phyloP scores from a whole-genome alignment of 2,329 filamentous ascomycete genomes.

The Nannizziopsis barbatae region DNA sequence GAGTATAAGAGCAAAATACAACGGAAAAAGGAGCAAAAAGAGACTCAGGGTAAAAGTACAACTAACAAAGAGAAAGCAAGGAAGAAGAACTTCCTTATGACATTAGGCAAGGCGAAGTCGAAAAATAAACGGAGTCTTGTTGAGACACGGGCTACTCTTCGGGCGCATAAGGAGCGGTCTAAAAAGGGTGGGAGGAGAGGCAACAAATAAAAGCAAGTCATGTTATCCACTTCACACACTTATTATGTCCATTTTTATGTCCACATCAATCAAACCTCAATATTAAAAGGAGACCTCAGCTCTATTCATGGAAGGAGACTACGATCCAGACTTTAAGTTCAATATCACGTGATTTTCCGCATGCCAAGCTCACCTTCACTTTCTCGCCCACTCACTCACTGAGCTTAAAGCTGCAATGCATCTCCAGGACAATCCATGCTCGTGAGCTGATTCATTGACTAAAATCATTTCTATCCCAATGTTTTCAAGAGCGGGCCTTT shows the following conservation, averaged over 20 bases:
- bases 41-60: slow-evolving; percentile 80
- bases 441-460: no score
- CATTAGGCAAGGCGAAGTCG: slow-evolving; percentile 82
- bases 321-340: not conserved
- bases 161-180: slow-evolving; percentile 67
- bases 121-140: slow-evolving; percentile 92
- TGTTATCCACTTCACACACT: no score
- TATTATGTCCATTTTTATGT: no score
- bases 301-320: not conserved
- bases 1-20: slow-evolving; percentile 82
- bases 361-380: no score
- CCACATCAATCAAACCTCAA: no score
- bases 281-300: no score
- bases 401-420: no score
- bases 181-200: slow-evolving; percentile 74
- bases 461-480: not conserved
- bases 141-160: slow-evolving; percentile 69
- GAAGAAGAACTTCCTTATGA: slow-evolving; percentile 99
- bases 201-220: slow-evolving; percentile 40
- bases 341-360: not conserved
- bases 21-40: slow-evolving; percentile 75
- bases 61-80: slow-evolving; percentile 95
- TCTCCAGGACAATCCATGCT: no score
- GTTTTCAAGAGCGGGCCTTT: not conserved
- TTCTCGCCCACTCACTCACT: no score